Evolutionary conservation across 2,329 filamentous ascomycete species (phyloP), one percentile per base, ranked within the genome.

Genomic region (Didymella pinodella): DNA sequence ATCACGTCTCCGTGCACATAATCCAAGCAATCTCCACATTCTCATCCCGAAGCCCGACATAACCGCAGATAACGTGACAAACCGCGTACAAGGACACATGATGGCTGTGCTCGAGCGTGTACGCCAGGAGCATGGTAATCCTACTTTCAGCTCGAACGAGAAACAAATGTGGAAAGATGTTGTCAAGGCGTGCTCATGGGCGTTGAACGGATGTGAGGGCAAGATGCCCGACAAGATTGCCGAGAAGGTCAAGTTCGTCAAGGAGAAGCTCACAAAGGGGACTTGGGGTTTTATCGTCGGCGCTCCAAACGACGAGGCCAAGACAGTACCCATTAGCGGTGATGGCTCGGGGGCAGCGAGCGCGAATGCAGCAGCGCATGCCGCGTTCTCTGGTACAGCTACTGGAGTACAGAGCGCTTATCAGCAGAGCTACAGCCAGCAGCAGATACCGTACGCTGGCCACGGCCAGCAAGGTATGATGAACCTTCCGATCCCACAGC

Each of bases 81-180:
- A 57, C 25, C 54, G 64, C 12, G 64, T 73, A 2, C 73, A 73
- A 18, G 73, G 71, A 14, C 63, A 67, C 1, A 72, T 76, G 68
- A 73, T 73, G 67, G 71, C 62, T 4, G 71, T 75, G 3, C 62
- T 76, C 2, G 67, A 72, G 51, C 61, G 66, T 7, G 59, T 75
- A 11, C 57, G 66, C 7, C 58, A 65, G 28, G 65, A 68, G 31
- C 68, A 70, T 34, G 70, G 64, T 1, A 69, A 57, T 12, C 68
- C 68, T 5, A 36, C 38, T 7, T 44, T 73, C 8, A 34, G 56
- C 4, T 56, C 62, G 1, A 51, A 48, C 29, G 67, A 70, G 26
- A 63, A 52, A 6, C 59, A 54, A 4, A 65, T 67, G 65, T 75
- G 71, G 72, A 57, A 60, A 4, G 67, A 65, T 4, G 68, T 73